These are phyloP conservation scores for Metroxylon sagu DNA, from an alignment of 176 grass and related monocot genomes.

Conservation along the genomic window DNA sequence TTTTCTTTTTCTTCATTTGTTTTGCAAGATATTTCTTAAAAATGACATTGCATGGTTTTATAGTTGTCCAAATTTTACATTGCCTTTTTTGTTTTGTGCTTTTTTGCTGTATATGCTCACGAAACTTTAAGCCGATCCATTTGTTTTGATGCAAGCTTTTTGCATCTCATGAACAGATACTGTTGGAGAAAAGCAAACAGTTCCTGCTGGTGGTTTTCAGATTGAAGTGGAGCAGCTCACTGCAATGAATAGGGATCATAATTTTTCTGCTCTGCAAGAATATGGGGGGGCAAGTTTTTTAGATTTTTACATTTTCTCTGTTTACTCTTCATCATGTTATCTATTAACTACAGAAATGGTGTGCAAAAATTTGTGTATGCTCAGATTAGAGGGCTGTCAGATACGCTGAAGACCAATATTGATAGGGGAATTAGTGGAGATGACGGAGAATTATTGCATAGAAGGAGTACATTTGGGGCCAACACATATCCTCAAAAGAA, in stretches of 20 bases:
- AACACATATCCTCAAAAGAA: slow-evolving; percentile 30
- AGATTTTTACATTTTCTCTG: not conserved
- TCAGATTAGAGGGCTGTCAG: slow-evolving; percentile 19
- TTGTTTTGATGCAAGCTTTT: not conserved
- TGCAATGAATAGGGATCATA: slow-evolving; percentile 13
- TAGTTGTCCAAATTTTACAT: not conserved
- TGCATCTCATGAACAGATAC: slow-evolving; percentile 1
- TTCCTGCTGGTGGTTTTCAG: slow-evolving; percentile 9
- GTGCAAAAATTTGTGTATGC: not conserved
- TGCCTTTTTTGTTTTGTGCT: not conserved
- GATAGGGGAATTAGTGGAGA: slow-evolving; percentile 15
- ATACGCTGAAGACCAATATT: slow-evolving; percentile 6
- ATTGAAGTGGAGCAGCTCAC: slow-evolving; percentile 15
- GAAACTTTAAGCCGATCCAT: not conserved
- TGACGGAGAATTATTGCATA: slow-evolving; percentile 16
- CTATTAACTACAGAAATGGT: not conserved
- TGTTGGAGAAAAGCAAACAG: slow-evolving; percentile 1
- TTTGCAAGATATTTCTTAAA: not conserved
- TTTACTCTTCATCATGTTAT: not conserved
- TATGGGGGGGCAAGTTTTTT: slow-evolving; percentile 28
- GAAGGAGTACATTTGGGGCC: slow-evolving; percentile 12
- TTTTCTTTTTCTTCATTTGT: not conserved
- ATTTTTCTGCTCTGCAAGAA: slow-evolving; percentile 10
- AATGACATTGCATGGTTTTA: no score
- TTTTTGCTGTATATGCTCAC: not conserved